Conservation (phyloP, 768 basidiomycete genomes). For the Lactarius deliciosus region DNA sequence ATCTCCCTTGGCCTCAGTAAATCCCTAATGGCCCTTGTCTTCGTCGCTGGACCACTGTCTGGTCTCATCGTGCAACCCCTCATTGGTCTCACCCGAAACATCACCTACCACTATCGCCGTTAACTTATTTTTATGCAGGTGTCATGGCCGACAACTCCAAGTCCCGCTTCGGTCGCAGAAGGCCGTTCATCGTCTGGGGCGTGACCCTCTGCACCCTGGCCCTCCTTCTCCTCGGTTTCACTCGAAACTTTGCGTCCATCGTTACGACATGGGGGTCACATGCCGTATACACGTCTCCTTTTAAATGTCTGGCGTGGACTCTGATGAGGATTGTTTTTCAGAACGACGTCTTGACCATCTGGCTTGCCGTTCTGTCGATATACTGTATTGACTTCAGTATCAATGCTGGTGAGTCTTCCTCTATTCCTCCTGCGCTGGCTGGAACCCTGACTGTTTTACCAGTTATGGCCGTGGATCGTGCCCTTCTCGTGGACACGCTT, state of each 20-base stretch:
- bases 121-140: conserved; percentile 34
- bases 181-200: conserved; percentile 82
- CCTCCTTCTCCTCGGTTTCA: conserved; percentile 84
- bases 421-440: conserved; percentile 38
- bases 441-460: conserved; percentile 18
- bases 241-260: conserved; percentile 59
- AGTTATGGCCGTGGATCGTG: conserved; percentile 91
- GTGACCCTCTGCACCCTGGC: conserved; percentile 63
- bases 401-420: conserved; percentile 45
- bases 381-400: conserved; percentile 67
- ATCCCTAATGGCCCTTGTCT: conserved; percentile 84
- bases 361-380: conserved; percentile 70
- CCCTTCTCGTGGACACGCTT: conserved; percentile 83
- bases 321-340: conserved; percentile 35
- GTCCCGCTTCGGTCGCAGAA: conserved; percentile 78
- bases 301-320: background rate
- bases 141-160: conserved; percentile 82
- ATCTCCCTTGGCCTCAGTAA: conserved; percentile 86
- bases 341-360: conserved; percentile 70
- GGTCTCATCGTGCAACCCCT: conserved; percentile 90
- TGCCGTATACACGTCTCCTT: conserved; percentile 35
- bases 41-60: conserved; percentile 88
- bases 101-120: background rate
- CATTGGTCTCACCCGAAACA: conserved; percentile 53
- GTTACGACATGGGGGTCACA: conserved; percentile 40